Base-by-base conservation (phyloP, 2,329 filamentous ascomycete species). In the Cytospora piceae region DNA sequence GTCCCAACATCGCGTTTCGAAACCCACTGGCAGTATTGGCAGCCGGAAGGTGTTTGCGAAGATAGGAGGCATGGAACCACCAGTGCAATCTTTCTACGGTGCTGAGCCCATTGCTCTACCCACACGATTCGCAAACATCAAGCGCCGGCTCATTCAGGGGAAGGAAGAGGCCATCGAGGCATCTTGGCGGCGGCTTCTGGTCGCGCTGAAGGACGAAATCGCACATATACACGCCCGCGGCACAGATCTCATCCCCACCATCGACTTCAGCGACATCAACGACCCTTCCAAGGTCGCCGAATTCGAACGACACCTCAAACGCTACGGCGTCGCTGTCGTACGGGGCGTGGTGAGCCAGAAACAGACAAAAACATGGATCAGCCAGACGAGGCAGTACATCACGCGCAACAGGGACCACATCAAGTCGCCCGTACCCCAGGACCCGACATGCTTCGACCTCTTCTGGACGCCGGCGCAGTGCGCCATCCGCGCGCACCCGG, bases 381-480 rank as follows among this genome's bases (percentile, higher is more conserved):
- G 81, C 56, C 82, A 87, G 71, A 84, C 87, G 14, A 81, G 84
- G 69, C 79, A 82, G 52, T 91, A 91, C 72, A 81, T 87, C 53
- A 81, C 80, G 24, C 83, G 81, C 68, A 77, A 79, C 70, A 76
- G 64, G 14, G 67, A 79, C 67, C 75, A 79, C 65, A 80, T 81
- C 71, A 83, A 80, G 74, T 83, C 82, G 57, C 88, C 87, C 32
- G 83, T 84, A 0, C 79, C 82, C 0, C 84, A 87, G 70, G 86
- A 88, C 51, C 89, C 89, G 6, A 86, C 88, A 1, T 90, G 90
- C 60, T 91, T 88, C 76, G 89, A 91, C 75, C 84, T 91, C 71
- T 91, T 90, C 77, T 91, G 89, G 89, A 89, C 88, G 6, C 88
- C 88, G 0, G 85, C 88, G 1, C 89, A 92, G 76, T 83, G 89